Conservation (phyloP, 2,329 filamentous ascomycete genomes). For the Penicillium sclerotigenum region DNA sequence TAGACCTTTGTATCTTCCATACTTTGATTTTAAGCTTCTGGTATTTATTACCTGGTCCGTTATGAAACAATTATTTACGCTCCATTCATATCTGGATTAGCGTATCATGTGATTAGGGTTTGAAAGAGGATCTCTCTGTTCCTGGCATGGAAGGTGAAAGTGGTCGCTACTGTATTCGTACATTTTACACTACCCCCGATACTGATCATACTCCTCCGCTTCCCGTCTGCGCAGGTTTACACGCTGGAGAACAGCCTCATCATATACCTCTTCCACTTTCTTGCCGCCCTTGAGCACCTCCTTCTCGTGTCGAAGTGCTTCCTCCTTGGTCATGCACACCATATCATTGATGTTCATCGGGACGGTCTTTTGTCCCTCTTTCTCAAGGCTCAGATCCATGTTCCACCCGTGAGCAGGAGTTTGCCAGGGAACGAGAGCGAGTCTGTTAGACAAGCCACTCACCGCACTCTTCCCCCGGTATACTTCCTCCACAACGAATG, state of each 20-base stretch:
- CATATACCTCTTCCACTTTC: slow-evolving; percentile 70
- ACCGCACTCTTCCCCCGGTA: slow-evolving; percentile 79
- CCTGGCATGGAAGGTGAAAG: too few species aligned
- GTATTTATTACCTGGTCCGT: too few species aligned
- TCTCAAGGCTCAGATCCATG: slow-evolving; percentile 57
- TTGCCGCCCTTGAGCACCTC: slow-evolving; percentile 70
- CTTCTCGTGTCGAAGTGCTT: slow-evolving; percentile 75
- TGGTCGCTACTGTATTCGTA: not conserved
- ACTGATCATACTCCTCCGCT: slow-evolving; percentile 56
- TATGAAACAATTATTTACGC: too few species aligned
- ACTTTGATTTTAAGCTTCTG: too few species aligned
- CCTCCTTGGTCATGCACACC: slow-evolving; percentile 91
- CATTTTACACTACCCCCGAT: slow-evolving; percentile 36
- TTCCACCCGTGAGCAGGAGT: slow-evolving; percentile 60
- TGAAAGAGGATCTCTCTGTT: too few species aligned
- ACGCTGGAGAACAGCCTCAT: slow-evolving; percentile 60
- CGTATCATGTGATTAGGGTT: too few species aligned
- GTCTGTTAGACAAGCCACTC: slow-evolving; percentile 73
- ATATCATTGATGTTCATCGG: slow-evolving; percentile 66
- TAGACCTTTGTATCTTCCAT: too few species aligned
- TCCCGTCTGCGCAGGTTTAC: slow-evolving; percentile 68
- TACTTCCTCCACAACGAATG: slow-evolving; percentile 85
- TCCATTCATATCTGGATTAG: too few species aligned
- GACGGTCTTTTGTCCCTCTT: slow-evolving; percentile 72
- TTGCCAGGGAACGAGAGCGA: slow-evolving; percentile 78